phyloP scores from a whole-genome alignment of 257 asterid species.

The Scutellaria barbata region DNA sequence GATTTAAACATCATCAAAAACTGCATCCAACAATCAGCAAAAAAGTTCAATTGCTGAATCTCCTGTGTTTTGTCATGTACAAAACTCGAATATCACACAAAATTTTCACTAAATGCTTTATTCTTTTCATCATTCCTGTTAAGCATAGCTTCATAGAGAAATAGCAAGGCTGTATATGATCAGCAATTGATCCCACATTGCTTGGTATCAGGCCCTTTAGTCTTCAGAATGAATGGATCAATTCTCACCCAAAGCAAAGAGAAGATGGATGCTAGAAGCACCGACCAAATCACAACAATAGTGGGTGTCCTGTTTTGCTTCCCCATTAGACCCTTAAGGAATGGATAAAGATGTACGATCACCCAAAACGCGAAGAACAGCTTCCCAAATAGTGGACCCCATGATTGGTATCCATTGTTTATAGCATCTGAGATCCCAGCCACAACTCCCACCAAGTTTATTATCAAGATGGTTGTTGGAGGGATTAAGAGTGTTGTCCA shows the following conservation, averaged over 20 bases:
- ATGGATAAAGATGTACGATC: slow-evolving; percentile 87
- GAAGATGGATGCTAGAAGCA: slow-evolving; percentile 88
- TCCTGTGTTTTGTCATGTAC: slow-evolving; percentile 36
- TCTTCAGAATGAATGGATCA: slow-evolving; percentile 72
- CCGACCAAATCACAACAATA: slow-evolving; percentile 84
- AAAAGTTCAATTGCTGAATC: slow-evolving; percentile 26
- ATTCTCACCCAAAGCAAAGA: slow-evolving; percentile 90
- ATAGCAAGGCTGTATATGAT: slow-evolving; percentile 28
- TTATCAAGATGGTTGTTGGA: slow-evolving; percentile 79
- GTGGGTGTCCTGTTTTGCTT: slow-evolving; percentile 91
- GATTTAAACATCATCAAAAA: slow-evolving; percentile 25
- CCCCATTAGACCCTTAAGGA: slow-evolving; percentile 93
- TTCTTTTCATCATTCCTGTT: slow-evolving; percentile 30
- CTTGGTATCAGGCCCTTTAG: slow-evolving; percentile 83
- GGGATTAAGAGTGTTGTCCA: slow-evolving; percentile 96
- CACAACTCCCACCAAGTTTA: slow-evolving; percentile 89
- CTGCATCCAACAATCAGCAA: slow-evolving; percentile 29
- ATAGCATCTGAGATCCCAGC: slow-evolving; percentile 93
- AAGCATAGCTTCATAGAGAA: slow-evolving; percentile 25
- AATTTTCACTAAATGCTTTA: slow-evolving; percentile 37
- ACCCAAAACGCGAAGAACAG: slow-evolving; percentile 96
- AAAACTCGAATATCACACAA: slow-evolving; percentile 42
- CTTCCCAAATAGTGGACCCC: slow-evolving; percentile 95
- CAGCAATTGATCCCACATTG: slow-evolving; percentile 88
- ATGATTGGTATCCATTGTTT: slow-evolving; percentile 80